Base-by-base conservation (phyloP, 768 basidiomycete species). In the Clitopilus passeckerianus region DNA sequence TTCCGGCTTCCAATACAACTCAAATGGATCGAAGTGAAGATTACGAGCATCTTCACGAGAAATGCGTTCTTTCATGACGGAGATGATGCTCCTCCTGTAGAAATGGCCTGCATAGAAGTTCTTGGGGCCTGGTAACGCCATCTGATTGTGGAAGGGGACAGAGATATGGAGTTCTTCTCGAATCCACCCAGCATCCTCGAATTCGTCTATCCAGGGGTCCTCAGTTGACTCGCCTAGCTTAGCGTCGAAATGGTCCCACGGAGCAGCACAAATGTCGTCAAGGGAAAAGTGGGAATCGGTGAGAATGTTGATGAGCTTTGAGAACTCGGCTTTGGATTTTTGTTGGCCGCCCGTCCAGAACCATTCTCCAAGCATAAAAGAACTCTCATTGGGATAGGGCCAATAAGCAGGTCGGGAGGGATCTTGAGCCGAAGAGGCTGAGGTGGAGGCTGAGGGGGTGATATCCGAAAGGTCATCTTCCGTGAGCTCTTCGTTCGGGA, bases 11-110 rank as follows among this genome's bases (percentile, higher is more conserved):
- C 65, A 66, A 37, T 43, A 60, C 16, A 64, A 56, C 16, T 65
- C 27, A 54, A 62, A 71, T 0, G 64, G 68, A 1, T 58, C 64
- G 20, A 59, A 60, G 56, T 71, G 66, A 27, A 67, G 66, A 18
- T 53, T 46, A 5, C 33, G 18, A 0, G 34, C 30, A 2, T 52
- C 37, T 10, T 52, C 20, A 0, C 56, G 30, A n/a, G 61, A 53
- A 9, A 55, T 1, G 0, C 67, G 52, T 18, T 64, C 57, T 0
- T 61, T 44, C 9, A 34, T 50, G 6, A 74, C 65, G 5, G 71
- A 52, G 0, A 65, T 59, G 1, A 62, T 54, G 5, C 52, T 54
- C 0, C 71, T 65, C 33, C 69, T 59, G 27, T 59, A 65, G 10
- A 76, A 35, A 20, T 56, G 27, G 6, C 18, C 46, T n/a, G 54